phyloP scores from a whole-genome alignment of 768 basidiomycete species.

The Steccherinum ochraceum region DNA sequence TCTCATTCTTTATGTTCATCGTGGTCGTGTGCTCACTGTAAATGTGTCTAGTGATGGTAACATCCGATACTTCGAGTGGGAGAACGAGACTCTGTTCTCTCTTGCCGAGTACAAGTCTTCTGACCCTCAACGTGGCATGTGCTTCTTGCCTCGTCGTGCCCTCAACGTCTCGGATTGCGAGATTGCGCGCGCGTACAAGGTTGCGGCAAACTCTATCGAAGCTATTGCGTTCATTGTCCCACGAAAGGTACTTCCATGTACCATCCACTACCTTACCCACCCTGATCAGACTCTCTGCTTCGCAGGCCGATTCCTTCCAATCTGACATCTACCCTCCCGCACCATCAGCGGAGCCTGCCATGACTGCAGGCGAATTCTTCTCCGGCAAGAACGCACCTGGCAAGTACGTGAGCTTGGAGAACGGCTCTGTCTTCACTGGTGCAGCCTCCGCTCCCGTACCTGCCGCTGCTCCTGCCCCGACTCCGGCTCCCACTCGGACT shows the following conservation, averaged over 20 bases:
- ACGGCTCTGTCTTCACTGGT: constrained; percentile 41
- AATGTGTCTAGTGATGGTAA: constrained; percentile 76
- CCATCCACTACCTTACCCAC: neutral
- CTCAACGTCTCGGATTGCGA: constrained; percentile 89
- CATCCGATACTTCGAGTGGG: constrained; percentile 96
- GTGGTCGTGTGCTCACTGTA: neutral
- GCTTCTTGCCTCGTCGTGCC: constrained; percentile 89
- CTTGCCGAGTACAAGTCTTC: constrained; percentile 83
- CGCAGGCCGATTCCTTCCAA: constrained; percentile 94
- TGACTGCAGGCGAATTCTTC: constrained; percentile 84
- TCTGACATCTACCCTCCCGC: constrained; percentile 96
- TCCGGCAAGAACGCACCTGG: constrained; percentile 72
- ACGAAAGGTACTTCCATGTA: constrained; percentile 55
- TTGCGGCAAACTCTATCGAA: constrained; percentile 67
- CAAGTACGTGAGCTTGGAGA: constrained; percentile 76
- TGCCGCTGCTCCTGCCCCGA: constrained; percentile 22
- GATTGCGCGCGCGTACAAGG: constrained; percentile 92
- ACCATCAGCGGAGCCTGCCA: constrained; percentile 70
- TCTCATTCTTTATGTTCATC: neutral
- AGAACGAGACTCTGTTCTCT: constrained; percentile 71
- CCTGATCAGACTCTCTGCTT: too few species aligned
- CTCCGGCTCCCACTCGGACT: constrained; percentile 18
- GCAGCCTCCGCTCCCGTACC: constrained; percentile 18
- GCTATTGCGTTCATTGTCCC: constrained; percentile 95
- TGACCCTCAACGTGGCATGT: constrained; percentile 95